phyloP scores from a whole-genome alignment of 2,329 filamentous ascomycete genomes.

The Neofusicoccum sp. region DNA sequence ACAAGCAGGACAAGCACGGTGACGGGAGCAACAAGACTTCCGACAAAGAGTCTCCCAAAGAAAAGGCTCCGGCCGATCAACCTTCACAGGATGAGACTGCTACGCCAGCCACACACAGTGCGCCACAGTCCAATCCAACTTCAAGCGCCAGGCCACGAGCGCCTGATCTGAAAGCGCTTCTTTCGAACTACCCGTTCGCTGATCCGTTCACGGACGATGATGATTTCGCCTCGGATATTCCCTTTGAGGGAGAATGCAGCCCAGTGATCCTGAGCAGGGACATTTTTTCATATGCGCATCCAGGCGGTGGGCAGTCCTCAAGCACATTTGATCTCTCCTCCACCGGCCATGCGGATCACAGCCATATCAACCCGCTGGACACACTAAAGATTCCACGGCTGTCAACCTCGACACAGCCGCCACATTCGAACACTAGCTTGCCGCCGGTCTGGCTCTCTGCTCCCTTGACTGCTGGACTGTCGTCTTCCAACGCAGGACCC shows the following conservation, averaged over 20 bases:
- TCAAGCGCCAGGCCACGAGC: not conserved
- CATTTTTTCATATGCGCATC: constrained; percentile 40
- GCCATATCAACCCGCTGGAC: constrained; percentile 31
- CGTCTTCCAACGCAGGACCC: not conserved
- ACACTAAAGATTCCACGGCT: constrained; percentile 29
- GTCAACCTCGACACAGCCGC: constrained; percentile 1
- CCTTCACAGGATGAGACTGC: not conserved
- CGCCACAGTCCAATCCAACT: not conserved
- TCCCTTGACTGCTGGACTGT: constrained; percentile 6
- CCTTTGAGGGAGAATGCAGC: constrained; percentile 24
- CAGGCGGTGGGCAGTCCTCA: not conserved
- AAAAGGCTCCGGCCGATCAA: not conserved
- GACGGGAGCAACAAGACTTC: not conserved
- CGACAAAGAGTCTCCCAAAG: not conserved
- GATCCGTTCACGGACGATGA: constrained; percentile 26
- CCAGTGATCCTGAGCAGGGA: constrained; percentile 37
- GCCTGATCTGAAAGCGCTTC: constrained; percentile 22
- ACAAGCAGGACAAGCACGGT: constrained; percentile 19
- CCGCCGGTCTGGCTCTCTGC: constrained; percentile 15
- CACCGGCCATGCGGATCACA: not conserved
- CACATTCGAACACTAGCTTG: constrained; percentile 4
- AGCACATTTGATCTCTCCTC: not conserved
- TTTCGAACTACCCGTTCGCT: constrained; percentile 24
- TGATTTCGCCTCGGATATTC: constrained; percentile 16
- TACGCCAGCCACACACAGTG: not conserved